Base-by-base conservation (phyloP, 441 rosid genomes). In the Gossypium davidsonii region DNA sequence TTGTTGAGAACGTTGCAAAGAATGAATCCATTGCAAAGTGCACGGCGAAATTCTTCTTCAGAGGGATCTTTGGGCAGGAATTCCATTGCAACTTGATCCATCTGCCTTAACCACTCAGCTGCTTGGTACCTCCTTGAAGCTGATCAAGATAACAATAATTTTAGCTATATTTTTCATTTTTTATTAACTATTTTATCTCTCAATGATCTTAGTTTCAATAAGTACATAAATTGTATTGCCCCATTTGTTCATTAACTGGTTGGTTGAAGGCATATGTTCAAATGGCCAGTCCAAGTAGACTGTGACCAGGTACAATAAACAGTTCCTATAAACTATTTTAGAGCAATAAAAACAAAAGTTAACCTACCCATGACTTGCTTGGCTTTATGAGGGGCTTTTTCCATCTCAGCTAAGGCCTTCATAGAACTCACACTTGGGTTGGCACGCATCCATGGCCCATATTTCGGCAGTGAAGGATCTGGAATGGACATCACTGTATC, bases 1-100 rank as follows among this genome's bases (percentile, higher is more conserved):
- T 89, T 91, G 87, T 92, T 91, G 78, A 94, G 97, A 64, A 94
- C 92, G 61, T 91, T 92, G 92, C 98, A 94, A 62, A 94, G 93
- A 80, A 91, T 89, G 70, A 92, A 97, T 26, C 99, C 99, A 66
- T 92, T 91, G 82, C 92, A 88, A 31, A 94, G 96, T 18, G 91
- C 83, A 23, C 84, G 81, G 77, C 89, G 70, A 73, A 94, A 92
- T 52, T 87, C 90, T 76, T 94, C 93, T 73, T 92, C 99, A 0
- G 96, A 83, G 3, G 98, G 96, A 46, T 88, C 83, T 57, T 80
- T 86, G 59, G 97, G 88, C 56, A 94, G 82, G 68, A 82, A 74
- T 39, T 65, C 87, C 37, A 82, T 80, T 67, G 90, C 97, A 46
- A 84, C 87, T 65, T 83, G 77, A 83, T 94, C 96, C 96, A 94